Conservation (phyloP, 257 asterid species). For the Solanum chiquidenum region DNA sequence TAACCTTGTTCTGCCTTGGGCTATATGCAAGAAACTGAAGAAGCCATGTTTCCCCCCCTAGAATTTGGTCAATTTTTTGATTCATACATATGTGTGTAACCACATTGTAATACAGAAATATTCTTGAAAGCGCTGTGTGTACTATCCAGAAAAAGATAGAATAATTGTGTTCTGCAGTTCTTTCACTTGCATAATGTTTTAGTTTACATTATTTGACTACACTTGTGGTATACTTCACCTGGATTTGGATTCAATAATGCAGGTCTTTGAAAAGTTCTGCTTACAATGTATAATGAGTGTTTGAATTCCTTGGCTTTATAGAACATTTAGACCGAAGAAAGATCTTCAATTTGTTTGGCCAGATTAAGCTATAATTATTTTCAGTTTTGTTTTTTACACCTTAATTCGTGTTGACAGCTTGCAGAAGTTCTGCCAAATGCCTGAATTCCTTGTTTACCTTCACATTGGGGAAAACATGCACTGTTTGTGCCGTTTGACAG, state of each 20-base stretch:
- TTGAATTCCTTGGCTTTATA: neutral
- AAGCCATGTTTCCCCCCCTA: neutral
- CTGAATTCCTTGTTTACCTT: neutral
- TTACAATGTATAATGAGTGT: neutral
- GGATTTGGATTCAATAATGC: neutral
- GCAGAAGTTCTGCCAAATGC: neutral
- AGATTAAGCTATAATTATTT: neutral
- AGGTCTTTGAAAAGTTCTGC: neutral
- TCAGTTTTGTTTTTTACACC: neutral
- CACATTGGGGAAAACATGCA: neutral
- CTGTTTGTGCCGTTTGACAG: neutral
- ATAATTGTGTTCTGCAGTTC: neutral
- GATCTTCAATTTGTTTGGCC: neutral
- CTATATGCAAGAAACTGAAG: neutral
- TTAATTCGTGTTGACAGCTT: neutral
- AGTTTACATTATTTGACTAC: neutral
- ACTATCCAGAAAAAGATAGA: neutral
- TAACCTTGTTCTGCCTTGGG: neutral
- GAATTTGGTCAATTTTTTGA: neutral
- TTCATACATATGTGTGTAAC: neutral
- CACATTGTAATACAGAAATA: neutral
- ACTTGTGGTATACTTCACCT: neutral
- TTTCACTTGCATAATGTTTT: neutral
- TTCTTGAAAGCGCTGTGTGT: neutral
- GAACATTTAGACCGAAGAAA: neutral